Percentiles rank a stretch among this genome's conserved stretches.
Evolutionary conservation across 495 filamentous ascomycete genomes (phyloP).

Genomic region (Tuber magnatum): DNA sequence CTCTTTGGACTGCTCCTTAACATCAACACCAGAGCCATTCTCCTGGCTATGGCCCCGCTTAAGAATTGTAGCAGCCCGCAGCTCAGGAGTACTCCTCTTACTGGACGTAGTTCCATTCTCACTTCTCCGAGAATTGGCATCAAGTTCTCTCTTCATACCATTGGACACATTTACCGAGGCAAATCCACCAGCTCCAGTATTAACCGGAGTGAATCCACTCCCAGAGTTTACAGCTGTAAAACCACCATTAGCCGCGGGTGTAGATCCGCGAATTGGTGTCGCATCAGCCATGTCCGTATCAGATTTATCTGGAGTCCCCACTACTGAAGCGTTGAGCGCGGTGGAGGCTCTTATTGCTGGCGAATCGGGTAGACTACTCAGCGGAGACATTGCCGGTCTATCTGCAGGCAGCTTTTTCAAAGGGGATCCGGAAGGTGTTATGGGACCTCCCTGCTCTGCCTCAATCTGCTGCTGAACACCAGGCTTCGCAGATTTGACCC

Average conservation of each 20-base stretch:
- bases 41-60: conserved; percentile 83
- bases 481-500: conserved; percentile 82
- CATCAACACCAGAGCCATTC: conserved; percentile 42
- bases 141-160: conserved; percentile 38
- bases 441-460: conserved; percentile 82
- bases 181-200: conserved; percentile 54
- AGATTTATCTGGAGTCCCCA: conserved; percentile 43
- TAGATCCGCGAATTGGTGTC: conserved; percentile 36
- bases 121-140: conserved; percentile 47
- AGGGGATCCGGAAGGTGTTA: conserved; percentile 86
- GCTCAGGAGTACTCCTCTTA: conserved; percentile 45
- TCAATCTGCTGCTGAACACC: conserved; percentile 96
- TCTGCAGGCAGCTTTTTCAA: conserved; percentile 67
- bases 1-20: conserved; percentile 36
- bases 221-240: conserved; percentile 71
- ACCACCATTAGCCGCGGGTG: conserved; percentile 54
- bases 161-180: conserved; percentile 49
- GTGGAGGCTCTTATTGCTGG: conserved; percentile 63
- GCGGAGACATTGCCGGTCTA: conserved; percentile 52
- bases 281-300: conserved; percentile 42
- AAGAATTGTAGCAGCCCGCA: conserved; percentile 56
- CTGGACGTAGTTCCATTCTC: conserved; percentile 39
- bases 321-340: conserved; percentile 59
- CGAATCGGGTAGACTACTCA: conserved; percentile 54
- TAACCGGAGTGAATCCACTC: conserved; percentile 72